phyloP scores from a whole-genome alignment of 306 rosid genomes.

The Lagenaria siceraria region DNA sequence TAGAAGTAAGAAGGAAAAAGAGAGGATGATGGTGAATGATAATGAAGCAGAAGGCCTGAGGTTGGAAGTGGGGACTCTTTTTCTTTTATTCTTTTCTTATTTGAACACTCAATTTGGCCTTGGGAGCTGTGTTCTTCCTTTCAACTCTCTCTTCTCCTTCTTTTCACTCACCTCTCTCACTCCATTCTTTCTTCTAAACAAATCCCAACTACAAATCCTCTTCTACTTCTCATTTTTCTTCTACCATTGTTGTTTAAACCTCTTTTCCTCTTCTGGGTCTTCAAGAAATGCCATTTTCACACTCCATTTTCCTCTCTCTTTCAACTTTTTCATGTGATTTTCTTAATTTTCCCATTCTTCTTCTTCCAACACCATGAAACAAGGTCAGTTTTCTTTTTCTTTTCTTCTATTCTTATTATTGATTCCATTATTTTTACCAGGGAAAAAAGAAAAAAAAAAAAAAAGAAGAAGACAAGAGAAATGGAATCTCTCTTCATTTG shows the following conservation, averaged over 20 bases:
- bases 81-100: background rate
- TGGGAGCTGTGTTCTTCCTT: background rate
- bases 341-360: constrained; percentile 15
- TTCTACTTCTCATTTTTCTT: background rate
- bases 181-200: background rate
- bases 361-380: constrained; percentile 12
- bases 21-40: background rate
- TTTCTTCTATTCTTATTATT: background rate
- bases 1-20: background rate
- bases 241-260: background rate
- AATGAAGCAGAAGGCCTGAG: background rate
- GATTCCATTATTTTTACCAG: background rate
- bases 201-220: background rate
- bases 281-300: background rate
- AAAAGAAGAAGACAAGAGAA: background rate
- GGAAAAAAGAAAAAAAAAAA: background rate
- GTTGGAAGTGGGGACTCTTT: background rate
- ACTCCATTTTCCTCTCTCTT: background rate
- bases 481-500: background rate
- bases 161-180: background rate
- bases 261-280: background rate
- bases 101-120: background rate
- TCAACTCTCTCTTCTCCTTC: background rate
- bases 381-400: background rate
- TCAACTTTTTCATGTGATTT: constrained; percentile 5